These are phyloP conservation scores for Brettanomyces anomalus DNA, from an alignment of 805 yeast species.

Conservation along the genomic window DNA sequence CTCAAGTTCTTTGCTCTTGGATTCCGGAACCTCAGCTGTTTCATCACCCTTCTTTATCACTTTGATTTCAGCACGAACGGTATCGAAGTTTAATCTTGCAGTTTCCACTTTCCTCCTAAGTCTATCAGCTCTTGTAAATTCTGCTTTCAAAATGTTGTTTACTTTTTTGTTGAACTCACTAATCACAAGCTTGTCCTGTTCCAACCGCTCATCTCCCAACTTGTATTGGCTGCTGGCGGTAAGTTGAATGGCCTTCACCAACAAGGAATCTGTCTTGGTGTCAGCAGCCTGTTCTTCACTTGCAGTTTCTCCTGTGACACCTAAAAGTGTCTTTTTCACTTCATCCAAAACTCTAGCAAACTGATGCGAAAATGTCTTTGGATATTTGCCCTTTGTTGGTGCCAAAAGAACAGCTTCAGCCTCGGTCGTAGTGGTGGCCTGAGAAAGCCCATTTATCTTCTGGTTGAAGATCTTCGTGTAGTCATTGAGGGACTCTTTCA, in stretches of 20 bases:
- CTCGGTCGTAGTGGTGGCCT: constrained; percentile 58
- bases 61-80: constrained; percentile 51
- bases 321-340: constrained; percentile 36
- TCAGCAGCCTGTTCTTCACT: constrained; percentile 12
- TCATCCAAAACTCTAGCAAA: constrained; percentile 46
- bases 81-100: constrained; percentile 63
- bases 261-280: constrained; percentile 1
- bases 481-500: constrained; percentile 56
- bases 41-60: constrained; percentile 26
- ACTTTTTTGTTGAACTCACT: constrained; percentile 51
- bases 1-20: constrained; percentile 43
- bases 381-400: constrained; percentile 30
- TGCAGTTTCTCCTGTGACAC: no score
- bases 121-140: constrained; percentile 51
- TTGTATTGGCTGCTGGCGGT: constrained; percentile 49
- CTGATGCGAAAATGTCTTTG: constrained; percentile 70
- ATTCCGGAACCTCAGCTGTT: constrained; percentile 36
- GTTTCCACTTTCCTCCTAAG: constrained; percentile 62
- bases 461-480: constrained; percentile 48
- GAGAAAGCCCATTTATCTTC: constrained; percentile 51
- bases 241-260: constrained; percentile 39
- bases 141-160: constrained; percentile 41
- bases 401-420: constrained; percentile 46
- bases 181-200: constrained; percentile 57
- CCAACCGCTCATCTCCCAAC: constrained; percentile 59